Base-by-base conservation (phyloP, 768 basidiomycete genomes). In the Gelatoporia subvermispora region DNA sequence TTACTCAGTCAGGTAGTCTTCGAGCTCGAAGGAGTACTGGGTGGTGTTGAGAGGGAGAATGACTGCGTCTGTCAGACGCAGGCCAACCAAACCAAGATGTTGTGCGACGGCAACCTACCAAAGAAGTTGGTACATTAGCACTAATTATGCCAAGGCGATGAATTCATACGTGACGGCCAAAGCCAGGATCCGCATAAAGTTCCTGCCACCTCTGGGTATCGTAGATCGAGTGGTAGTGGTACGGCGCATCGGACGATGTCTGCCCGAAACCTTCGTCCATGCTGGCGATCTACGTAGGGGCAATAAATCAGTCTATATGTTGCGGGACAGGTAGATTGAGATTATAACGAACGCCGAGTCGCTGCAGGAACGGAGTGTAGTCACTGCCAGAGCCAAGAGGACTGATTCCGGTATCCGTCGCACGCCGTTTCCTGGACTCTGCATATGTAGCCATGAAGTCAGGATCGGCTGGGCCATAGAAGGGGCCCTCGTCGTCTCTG, bases 341-440 rank as follows among this genome's bases (percentile, higher is more conserved):
- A 18, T 57, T 3, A 49, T 8, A 51, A 41, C 79, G 68, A 45
- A 86, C 77, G 2, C 86, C 86, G 48, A 84, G 72, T 34, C 81
- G 72, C 65, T 97, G 90, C 58, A 98, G 67, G 72, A 97, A 96
- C 11, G 90, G 85, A 1, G 94, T 96, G 54, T 75, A 97, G 65
- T 97, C 95, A 49, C 88, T 91, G 21, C 91, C 91, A 45, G 84
- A 88, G 38, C 91, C 91, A 18, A 93, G 68, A 15, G 88, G 77
- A 0, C 28, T 23, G 38, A 93, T 65, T 18, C 73, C 76, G 9
- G 68, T 42, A 4, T 52, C 53, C 57, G 25, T 66, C 59, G 34
- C 62, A 60, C 5, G 60, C 50, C 2, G 55, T 28, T 41, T 35
- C 39, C n/a, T 49, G 54, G 73, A 62, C 11, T 66, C 59, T 22